Percentiles rank a stretch among this genome's conserved stretches.
Conservation (phyloP, 768 basidiomycete genomes). For the Kwoniella dendrophila region DNA sequence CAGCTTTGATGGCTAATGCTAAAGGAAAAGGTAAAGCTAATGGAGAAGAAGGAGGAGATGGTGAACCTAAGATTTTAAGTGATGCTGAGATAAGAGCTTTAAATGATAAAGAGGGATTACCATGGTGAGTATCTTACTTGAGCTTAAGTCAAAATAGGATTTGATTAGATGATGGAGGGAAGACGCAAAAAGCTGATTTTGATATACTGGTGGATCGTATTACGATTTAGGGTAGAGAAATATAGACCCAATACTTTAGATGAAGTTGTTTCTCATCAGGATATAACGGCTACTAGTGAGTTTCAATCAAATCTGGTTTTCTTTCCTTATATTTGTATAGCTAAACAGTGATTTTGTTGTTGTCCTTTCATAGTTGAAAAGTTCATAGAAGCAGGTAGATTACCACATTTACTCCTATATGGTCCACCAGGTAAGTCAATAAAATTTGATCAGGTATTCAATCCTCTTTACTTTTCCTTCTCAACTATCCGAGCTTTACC, state of each 20-base stretch:
- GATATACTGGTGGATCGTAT: neutral
- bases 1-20: conserved; percentile 42
- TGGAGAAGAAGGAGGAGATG: conserved; percentile 11
- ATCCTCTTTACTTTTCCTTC: neutral
- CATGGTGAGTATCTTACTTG: conserved; percentile 66
- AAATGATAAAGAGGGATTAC: conserved; percentile 80
- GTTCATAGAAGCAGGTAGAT: conserved; percentile 90
- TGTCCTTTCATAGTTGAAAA: conserved; percentile 72
- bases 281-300: conserved; percentile 92
- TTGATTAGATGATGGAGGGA: neutral
- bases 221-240: conserved; percentile 82
- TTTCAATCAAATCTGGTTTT: neutral
- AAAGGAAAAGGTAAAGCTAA: conserved; percentile 42
- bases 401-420: conserved; percentile 95
- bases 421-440: conserved; percentile 75
- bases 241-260: conserved; percentile 87
- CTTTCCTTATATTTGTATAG: neutral
- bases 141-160: neutral
- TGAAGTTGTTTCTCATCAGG: conserved; percentile 95
- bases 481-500: neutral
- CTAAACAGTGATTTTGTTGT: neutral
- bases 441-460: neutral
- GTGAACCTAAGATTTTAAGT: conserved; percentile 7
- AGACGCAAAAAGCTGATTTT: neutral
- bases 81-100: conserved; percentile 35